phyloP scores from a whole-genome alignment of 2,329 filamentous ascomycete species.

The Diplocarpon mali region DNA sequence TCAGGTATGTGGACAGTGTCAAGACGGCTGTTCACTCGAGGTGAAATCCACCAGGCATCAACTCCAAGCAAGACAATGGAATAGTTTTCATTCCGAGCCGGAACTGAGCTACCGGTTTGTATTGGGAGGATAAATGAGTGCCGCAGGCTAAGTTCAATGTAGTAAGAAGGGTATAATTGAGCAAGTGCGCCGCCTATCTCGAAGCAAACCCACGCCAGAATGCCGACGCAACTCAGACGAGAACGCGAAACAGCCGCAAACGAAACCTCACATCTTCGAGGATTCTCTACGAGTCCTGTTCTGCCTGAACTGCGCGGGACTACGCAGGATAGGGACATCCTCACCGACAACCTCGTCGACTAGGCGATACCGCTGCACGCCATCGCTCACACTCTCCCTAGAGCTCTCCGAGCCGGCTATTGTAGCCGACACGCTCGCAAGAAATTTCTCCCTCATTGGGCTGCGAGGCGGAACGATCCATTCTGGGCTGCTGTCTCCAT shows the following conservation, averaged over 20 bases:
- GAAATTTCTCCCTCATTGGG: not conserved
- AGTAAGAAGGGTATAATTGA: too few relatives aligned
- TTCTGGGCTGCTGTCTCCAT: constrained; percentile 1
- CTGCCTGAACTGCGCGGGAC: constrained; percentile 3
- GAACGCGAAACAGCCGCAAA: not conserved
- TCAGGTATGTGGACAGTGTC: too few relatives aligned
- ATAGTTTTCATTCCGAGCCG: too few relatives aligned
- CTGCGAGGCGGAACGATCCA: constrained; percentile 3
- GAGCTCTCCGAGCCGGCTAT: not conserved
- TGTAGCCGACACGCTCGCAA: not conserved
- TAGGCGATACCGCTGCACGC: constrained; percentile 6
- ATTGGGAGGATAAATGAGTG: too few relatives aligned
- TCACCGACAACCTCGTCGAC: constrained; percentile 10
- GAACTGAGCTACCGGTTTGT: too few relatives aligned
- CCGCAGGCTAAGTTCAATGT: too few relatives aligned
- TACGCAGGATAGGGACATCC: constrained; percentile 9
- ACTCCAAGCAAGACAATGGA: too few relatives aligned
- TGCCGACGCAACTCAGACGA: too few relatives aligned
- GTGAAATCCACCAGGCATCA: too few relatives aligned
- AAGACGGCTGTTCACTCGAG: too few relatives aligned
- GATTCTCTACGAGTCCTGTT: not conserved
- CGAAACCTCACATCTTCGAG: not conserved
- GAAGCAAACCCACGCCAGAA: too few relatives aligned
- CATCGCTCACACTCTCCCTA: not conserved
- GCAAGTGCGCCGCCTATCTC: too few relatives aligned